Percentiles rank a stretch among this genome's conserved stretches.
Evolutionary conservation across 73 alveolate species (phyloP).

Genomic region (Urostyla sp.): DNA sequence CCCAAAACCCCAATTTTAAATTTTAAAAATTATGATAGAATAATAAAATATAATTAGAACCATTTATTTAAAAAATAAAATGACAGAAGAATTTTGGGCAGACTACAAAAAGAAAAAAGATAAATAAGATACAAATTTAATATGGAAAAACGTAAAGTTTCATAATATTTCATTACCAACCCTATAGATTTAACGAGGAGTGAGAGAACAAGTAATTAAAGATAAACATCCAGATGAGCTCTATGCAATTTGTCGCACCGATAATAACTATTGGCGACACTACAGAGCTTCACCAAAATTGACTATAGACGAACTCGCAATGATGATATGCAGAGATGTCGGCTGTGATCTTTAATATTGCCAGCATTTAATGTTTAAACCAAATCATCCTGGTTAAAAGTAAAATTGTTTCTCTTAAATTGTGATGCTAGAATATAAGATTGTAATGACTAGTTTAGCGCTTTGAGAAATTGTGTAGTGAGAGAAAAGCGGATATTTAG

Average conservation of each 20-base stretch:
- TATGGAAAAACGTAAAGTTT: conserved; percentile 17
- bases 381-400: conserved; percentile 21
- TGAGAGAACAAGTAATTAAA: conserved; percentile 33
- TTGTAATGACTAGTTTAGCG: conserved; percentile 48
- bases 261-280: conserved; percentile 70
- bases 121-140: neutral
- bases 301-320: conserved; percentile 66
- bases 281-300: conserved; percentile 66
- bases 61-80: no score
- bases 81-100: conserved; percentile 69
- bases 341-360: conserved; percentile 65
- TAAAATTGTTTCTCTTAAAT: neutral
- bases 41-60: no score
- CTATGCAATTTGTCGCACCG: conserved; percentile 54
- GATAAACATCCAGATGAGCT: conserved; percentile 69
- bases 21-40: no score
- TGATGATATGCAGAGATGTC: conserved; percentile 68
- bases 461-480: conserved; percentile 50
- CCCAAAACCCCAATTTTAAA: no score
- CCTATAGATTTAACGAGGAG: conserved; percentile 16
- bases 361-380: conserved; percentile 33
- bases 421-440: conserved; percentile 16
- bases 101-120: conserved; percentile 44
- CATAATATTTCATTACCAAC: neutral
- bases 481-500: conserved; percentile 59